Conservation (phyloP, 78 protist genomes). For the Chrysochromulina parva region DNA sequence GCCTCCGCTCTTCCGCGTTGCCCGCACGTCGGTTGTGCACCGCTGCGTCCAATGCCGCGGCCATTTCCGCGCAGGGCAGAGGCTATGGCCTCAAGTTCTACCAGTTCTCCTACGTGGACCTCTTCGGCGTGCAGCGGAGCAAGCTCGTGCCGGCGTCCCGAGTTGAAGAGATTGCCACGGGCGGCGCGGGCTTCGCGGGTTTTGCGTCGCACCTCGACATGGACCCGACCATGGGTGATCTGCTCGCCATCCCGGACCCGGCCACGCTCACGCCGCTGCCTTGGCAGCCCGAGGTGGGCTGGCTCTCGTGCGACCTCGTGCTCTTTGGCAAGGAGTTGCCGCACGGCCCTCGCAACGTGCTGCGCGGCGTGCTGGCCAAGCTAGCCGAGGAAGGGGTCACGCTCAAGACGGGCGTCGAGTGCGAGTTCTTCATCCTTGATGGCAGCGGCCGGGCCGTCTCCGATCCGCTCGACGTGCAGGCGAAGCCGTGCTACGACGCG, state of each 20-base stretch:
- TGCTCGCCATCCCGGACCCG: background rate
- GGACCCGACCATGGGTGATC: background rate
- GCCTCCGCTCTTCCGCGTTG: background rate
- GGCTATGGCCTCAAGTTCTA: background rate
- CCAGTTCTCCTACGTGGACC: slow-evolving; percentile 4
- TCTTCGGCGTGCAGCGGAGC: slow-evolving; percentile 22
- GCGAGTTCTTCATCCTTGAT: slow-evolving; percentile 17
- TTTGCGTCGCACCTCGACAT: background rate
- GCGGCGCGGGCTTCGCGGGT: slow-evolving; percentile 13
- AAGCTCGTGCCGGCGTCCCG: slow-evolving; percentile 16
- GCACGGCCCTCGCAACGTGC: background rate
- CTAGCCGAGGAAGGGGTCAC: background rate
- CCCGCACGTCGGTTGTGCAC: background rate
- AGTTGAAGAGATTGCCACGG: background rate
- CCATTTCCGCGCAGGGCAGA: background rate
- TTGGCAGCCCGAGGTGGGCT: slow-evolving; percentile 11
- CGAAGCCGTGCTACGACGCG: background rate
- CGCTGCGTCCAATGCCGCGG: background rate
- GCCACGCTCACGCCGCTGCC: background rate
- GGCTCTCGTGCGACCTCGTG: background rate
- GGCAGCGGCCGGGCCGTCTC: background rate
- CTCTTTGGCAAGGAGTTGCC: background rate
- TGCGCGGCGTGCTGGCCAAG: background rate
- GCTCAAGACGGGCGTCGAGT: slow-evolving; percentile 33
- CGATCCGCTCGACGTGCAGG: background rate